A percentile compares a stretch with the other conserved stretches of the same genome.
Conservation (phyloP, 345 rosid species). For the Orychophragmus violaceus region DNA sequence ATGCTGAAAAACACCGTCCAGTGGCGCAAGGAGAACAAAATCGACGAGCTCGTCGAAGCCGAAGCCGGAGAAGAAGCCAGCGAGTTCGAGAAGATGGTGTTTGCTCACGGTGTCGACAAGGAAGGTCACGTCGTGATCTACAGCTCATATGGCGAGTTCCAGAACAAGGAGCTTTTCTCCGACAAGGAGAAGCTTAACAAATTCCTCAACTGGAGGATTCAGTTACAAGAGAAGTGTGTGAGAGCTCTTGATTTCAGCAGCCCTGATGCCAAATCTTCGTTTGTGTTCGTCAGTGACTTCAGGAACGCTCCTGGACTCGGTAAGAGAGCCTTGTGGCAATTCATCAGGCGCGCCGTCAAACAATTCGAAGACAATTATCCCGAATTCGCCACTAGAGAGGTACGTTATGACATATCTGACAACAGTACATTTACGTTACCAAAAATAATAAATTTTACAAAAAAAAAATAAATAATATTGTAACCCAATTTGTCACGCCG, state of each 20-base stretch:
- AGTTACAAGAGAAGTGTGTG: conserved; percentile 70
- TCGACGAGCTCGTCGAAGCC: conserved; percentile 52
- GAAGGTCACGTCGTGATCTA: conserved; percentile 87
- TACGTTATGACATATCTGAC: too few relatives aligned
- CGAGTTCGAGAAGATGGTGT: conserved; percentile 70
- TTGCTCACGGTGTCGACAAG: conserved; percentile 65
- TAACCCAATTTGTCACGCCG: too few relatives aligned
- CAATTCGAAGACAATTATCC: conserved; percentile 69
- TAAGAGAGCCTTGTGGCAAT: conserved; percentile 58
- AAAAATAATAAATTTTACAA: too few relatives aligned
- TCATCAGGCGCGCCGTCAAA: conserved; percentile 58
- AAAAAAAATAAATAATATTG: too few relatives aligned
- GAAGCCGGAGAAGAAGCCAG: conserved; percentile 46
- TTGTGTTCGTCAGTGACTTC: conserved; percentile 71
- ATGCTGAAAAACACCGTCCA: conserved; percentile 70
- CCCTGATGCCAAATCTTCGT: conserved; percentile 54
- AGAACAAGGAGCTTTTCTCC: conserved; percentile 59
- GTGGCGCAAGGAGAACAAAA: conserved; percentile 72
- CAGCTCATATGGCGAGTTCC: conserved; percentile 74
- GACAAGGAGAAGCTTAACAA: conserved; percentile 64
- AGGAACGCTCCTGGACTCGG: conserved; percentile 71
- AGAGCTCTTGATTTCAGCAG: conserved; percentile 60
- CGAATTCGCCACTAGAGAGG: conserved; percentile 62
- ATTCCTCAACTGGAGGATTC: conserved; percentile 83
- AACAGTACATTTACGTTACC: too few relatives aligned